Percentiles rank a stretch among this genome's conserved stretches.
Evolutionary conservation across 192 early-diverging fungal species (phyloP).

Genomic region (Geosiphon pyriformis): DNA sequence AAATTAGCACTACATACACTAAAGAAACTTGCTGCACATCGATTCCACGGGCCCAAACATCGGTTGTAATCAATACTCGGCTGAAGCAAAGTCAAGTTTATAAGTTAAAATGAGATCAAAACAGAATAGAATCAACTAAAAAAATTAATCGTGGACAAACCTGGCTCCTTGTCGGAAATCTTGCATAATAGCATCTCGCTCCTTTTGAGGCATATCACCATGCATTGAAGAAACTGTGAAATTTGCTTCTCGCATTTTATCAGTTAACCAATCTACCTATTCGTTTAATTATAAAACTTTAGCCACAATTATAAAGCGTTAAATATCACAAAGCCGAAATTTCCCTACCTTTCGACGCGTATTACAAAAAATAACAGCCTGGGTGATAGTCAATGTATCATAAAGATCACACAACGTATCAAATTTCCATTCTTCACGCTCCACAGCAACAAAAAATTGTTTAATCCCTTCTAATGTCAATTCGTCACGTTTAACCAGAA

Average conservation of each 20-base stretch:
- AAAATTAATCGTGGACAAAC: slow-evolving; percentile 25
- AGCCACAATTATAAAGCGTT: not conserved
- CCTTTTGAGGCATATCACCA: slow-evolving; percentile 98
- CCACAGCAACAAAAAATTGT: slow-evolving; percentile 98
- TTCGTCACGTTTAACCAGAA: slow-evolving; percentile 98
- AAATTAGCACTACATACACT: slow-evolving; percentile 46
- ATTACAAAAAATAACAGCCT: slow-evolving; percentile 98
- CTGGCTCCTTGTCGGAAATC: slow-evolving; percentile 91
- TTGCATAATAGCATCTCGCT: slow-evolving; percentile 95
- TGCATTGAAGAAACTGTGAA: slow-evolving; percentile 99
- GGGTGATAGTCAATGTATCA: slow-evolving; percentile 95
- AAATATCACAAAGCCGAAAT: not conserved
- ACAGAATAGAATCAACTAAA: not conserved
- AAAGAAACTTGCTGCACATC: slow-evolving; percentile 99
- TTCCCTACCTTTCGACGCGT: slow-evolving; percentile 76
- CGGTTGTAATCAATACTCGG: slow-evolving; percentile 96
- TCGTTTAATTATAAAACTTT: not conserved
- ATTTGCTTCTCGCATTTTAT: slow-evolving; percentile 93
- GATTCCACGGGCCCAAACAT: slow-evolving; percentile 98
- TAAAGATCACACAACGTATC: slow-evolving; percentile 97
- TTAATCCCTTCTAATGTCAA: slow-evolving; percentile 98
- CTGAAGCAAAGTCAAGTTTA: slow-evolving; percentile 38
- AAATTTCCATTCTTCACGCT: slow-evolving; percentile 98
- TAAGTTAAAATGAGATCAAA: not conserved
- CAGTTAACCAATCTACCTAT: slow-evolving; percentile 92